A percentile compares a stretch with the other conserved stretches of the same genome.
Conservation (phyloP, 2,329 filamentous ascomycete genomes). For the Niveomyces coronatus region DNA sequence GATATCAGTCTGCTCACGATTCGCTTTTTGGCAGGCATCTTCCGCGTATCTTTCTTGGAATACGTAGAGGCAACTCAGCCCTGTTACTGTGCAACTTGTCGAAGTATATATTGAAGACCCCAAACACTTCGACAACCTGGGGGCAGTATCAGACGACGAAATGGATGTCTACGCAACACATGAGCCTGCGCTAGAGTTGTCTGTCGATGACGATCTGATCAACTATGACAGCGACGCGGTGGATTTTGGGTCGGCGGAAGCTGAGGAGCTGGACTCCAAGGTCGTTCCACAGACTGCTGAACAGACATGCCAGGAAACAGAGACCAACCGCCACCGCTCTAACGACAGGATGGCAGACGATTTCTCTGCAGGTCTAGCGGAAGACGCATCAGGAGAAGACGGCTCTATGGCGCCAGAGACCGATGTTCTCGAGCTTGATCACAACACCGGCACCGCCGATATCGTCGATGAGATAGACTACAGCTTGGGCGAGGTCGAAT, state of each 20-base stretch:
- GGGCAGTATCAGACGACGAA: constrained; percentile 20
- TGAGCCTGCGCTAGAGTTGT: constrained; percentile 13
- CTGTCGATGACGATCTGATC: constrained; percentile 25
- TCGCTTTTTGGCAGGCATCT: no score
- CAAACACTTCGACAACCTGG: no score
- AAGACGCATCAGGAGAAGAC: no score
- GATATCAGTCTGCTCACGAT: no score
- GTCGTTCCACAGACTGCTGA: constrained; percentile 10
- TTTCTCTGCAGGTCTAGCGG: no score
- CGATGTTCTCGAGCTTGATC: constrained; percentile 10
- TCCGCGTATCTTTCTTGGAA: no score
- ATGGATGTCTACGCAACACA: constrained; percentile 24
- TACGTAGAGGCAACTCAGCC: no score
- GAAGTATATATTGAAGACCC: no score
- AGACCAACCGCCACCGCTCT: no score
- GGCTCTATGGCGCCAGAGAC: no score
- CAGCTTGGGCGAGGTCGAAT: constrained; percentile 3
- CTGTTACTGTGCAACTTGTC: no score
- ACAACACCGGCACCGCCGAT: constrained; percentile 2
- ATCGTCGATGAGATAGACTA: constrained; percentile 27
- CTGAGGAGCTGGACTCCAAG: constrained; percentile 11
- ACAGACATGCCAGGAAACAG: constrained; percentile 5
- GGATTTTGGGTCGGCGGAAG: constrained; percentile 11
- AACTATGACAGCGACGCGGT: constrained; percentile 25
- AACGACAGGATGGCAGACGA: no score